Base-by-base conservation (phyloP, 2,329 filamentous ascomycete species). In the Amauroascus verrucosus region DNA sequence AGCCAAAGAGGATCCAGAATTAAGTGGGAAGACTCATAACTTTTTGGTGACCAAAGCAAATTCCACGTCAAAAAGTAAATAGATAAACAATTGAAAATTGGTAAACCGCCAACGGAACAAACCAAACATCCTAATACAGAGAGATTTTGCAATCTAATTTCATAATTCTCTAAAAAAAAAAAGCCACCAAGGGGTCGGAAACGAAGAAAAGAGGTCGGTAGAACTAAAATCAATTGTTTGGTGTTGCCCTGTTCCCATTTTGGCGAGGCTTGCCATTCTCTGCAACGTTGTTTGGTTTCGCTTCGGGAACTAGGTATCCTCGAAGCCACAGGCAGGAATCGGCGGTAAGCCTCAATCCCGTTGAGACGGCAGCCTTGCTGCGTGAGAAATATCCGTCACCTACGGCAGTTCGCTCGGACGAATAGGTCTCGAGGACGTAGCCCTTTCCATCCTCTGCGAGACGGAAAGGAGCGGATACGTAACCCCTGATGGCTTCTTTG, bases 291-390 rank as follows among this genome's bases (percentile, higher is more conserved):
- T 28, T 32, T 8, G 16, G 3, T 37, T 54, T 45, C 37, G 32
- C 22, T n/a, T 46, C 18, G 14, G 56, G 53, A 3, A 57, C 47
- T 2, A 57, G 37, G 18, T 50, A 46, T 32, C 46, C 50, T 64
- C 77, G 77, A 58, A 85, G 63, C 76, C 79, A 85, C 51, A 71
- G 72, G 51, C 86, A 68, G 1, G 80, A 78, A 68, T 88, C 83
- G 59, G 77, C 78, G 47, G 80, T 80, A 48, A 89, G 74, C 47
- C 86, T 76, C 47, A 88, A 72, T 22, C 79, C 77, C 13, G 85
- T 87, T 49, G 78, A 79, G 59, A 88, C 73, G 13, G 81, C 71
- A 9, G 86, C 86, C 75, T 86, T 88, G 63, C 83, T 79, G 56
- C 79, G 78, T 2, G 81, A 78, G n/a, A 88, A 72, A 33, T 84